phyloP scores from a whole-genome alignment of 495 filamentous ascomycete genomes.

The Penicillium flavigenum region DNA sequence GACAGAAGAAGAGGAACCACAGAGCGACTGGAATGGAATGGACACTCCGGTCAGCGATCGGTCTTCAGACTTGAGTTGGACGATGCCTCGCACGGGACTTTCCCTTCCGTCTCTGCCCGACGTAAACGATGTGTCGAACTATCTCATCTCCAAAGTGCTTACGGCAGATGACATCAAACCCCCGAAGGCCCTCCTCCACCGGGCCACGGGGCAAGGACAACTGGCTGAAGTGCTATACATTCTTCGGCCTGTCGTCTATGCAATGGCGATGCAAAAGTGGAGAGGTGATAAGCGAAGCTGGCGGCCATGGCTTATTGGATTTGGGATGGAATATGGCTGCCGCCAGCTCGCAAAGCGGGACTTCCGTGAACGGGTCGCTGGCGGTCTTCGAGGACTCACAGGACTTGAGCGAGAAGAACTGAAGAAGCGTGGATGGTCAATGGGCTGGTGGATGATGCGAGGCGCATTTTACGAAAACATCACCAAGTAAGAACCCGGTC shows the following conservation, averaged over 20 bases:
- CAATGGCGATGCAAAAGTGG: constrained; percentile 74
- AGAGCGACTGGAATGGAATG: constrained; percentile 47
- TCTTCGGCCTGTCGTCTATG: constrained; percentile 83
- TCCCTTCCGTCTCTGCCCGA: constrained; percentile 78
- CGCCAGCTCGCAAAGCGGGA: constrained; percentile 76
- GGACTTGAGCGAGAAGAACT: constrained; percentile 86
- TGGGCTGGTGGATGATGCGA: constrained; percentile 93
- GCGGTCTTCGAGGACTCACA: constrained; percentile 69
- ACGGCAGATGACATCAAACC: constrained; percentile 96
- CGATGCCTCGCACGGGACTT: constrained; percentile 92
- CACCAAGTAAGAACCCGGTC: constrained; percentile 59
- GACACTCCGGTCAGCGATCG: constrained; percentile 49
- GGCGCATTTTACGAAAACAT: constrained; percentile 95
- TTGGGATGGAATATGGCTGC: constrained; percentile 83
- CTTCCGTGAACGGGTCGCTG: constrained; percentile 63
- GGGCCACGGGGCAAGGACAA: constrained; percentile 65
- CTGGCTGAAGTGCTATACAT: constrained; percentile 89
- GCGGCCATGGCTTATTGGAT: constrained; percentile 87
- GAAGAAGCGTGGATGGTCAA: constrained; percentile 77
- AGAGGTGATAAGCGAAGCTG: constrained; percentile 63
- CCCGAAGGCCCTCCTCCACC: constrained; percentile 75
- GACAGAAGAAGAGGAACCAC: constrained; percentile 55
- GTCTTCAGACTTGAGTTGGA: constrained; percentile 61
- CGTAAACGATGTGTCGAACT: constrained; percentile 74
- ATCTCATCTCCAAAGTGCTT: constrained; percentile 86